Evolutionary conservation across 352 stramenopile species (phyloP).

Genomic region (Pythium myriotylum): DNA sequence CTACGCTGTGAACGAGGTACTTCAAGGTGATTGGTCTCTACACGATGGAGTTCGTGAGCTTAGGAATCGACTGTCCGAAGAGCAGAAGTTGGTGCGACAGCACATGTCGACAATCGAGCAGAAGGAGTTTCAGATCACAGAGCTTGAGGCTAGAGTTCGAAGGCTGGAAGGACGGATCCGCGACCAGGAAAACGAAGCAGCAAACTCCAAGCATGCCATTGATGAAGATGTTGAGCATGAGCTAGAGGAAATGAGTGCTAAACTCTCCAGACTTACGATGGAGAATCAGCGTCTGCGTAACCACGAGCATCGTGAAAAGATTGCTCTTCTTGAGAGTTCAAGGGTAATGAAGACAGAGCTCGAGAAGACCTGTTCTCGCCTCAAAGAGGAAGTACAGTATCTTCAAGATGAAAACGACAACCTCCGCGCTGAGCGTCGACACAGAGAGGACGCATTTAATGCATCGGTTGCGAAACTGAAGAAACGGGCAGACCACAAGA

Average conservation of each 20-base stretch:
- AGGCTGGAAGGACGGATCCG: constrained; percentile 17
- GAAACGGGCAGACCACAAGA: constrained; percentile 41
- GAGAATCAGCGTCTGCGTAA: constrained; percentile 55
- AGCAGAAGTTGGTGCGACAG: constrained; percentile 22
- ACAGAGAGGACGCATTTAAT: constrained; percentile 10
- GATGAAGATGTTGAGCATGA: constrained; percentile 46
- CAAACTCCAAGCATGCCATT: constrained; percentile 44
- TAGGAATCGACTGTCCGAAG: constrained; percentile 18
- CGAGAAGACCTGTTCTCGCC: constrained; percentile 46
- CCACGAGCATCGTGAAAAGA: constrained; percentile 24
- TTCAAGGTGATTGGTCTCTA: constrained; percentile 24
- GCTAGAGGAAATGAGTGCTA: constrained; percentile 44
- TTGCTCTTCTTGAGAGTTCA: constrained; percentile 17
- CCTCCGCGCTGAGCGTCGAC: constrained; percentile 16
- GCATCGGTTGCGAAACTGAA: constrained; percentile 39
- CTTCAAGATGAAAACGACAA: constrained; percentile 49
- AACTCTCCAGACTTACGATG: constrained; percentile 52
- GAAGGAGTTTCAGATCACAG: constrained; percentile 24
- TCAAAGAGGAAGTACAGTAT: constrained; percentile 50
- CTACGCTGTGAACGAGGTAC: constrained; percentile 21
- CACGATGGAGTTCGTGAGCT: constrained; percentile 27
- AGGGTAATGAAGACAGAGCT: constrained; percentile 21
- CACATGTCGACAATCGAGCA: constrained; percentile 20
- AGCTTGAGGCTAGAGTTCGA: constrained; percentile 20
- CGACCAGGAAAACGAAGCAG: constrained; percentile 8